Percentiles rank a stretch among this genome's conserved stretches.
phyloP scores from a whole-genome alignment of 2,329 filamentous ascomycete species.

The Ophiostoma montium region DNA sequence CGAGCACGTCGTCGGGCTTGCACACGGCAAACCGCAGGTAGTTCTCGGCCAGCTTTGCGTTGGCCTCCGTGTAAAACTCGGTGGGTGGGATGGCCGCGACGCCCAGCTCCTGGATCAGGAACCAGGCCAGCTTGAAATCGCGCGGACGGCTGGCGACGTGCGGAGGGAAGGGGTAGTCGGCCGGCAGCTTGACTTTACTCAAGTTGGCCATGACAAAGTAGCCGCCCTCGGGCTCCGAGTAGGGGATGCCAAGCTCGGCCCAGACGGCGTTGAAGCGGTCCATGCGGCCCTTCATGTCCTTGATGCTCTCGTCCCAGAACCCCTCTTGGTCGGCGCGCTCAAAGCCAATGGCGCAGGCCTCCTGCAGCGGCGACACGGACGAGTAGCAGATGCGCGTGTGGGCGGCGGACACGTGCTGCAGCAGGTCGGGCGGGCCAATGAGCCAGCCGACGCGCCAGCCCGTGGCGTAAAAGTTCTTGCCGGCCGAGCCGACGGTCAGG shows the following conservation, averaged over 20 bases:
- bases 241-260: conserved; percentile 60
- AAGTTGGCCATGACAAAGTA: conserved; percentile 97
- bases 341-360: conserved; percentile 86
- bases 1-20: conserved; percentile 78
- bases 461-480: conserved; percentile 97
- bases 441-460: conserved; percentile 95
- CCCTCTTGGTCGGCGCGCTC: conserved; percentile 72
- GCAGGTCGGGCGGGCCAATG: conserved; percentile 75
- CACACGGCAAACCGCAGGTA: conserved; percentile 94
- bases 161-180: conserved; percentile 73
- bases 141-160: conserved; percentile 76
- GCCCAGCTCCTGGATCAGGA: conserved; percentile 89
- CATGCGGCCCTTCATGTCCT: conserved; percentile 84
- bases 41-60: conserved; percentile 76
- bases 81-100: conserved; percentile 93
- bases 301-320: conserved; percentile 76
- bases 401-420: conserved; percentile 81
- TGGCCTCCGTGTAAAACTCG: conserved; percentile 84
- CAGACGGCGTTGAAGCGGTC: conserved; percentile 73
- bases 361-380: conserved; percentile 83
- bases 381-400: conserved; percentile 96
- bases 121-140: conserved; percentile 93
- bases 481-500: conserved; percentile 85
- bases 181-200: conserved; percentile 69
- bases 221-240: conserved; percentile 86